Base-by-base conservation (phyloP, 768 basidiomycete genomes). In the Candolleomyces aberdarensis region DNA sequence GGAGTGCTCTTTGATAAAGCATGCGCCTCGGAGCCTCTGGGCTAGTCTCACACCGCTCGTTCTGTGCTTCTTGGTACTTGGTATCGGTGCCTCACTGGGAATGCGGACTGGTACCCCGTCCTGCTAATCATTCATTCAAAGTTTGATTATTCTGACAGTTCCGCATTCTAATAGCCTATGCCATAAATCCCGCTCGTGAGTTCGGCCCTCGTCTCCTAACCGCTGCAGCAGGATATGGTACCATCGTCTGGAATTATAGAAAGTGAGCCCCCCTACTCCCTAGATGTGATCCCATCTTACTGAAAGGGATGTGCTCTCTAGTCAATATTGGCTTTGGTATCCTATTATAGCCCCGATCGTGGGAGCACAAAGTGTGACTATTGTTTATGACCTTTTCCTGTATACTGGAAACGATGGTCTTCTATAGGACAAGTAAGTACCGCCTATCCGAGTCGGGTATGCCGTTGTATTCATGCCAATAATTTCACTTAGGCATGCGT, bases 291-390 rank as follows among this genome's bases (percentile, higher is more conserved):
- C 15, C 6, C 43, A 31, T 36, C 36, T 50, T 36, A 47, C 29
- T 57, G 5, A 58, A 19, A 22, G 8, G 36, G 3, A 26, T 31
- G 19, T 48, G 2, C 26, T 3, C 26, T 65, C 55, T 70, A 82
- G 78, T 63, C 87, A 90, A 63, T 90, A 88, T 68, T 89, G 87
- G 88, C 58, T 90, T n/a, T 91, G 87, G 88, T 83, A 82, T 63
- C 81, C 86, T 17, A 61, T 87, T 20, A 70, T 87, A 44, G 88
- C 77, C 5, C 80, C 86, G 7, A 78, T 87, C 63, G 58, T 81
- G 19, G 87, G 89, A 22, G 86, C 78, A 46, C 77, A 83, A 57
- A 67, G 73, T 3, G 88, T 82, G 17, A 75, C 79, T 5, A 67
- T 84, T 58, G 61, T 82, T 49, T 91, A 89, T 63, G 89, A 91